These are phyloP conservation scores for Pseudomonodictys pantanalensis DNA, from an alignment of 495 filamentous ascomycete species.

Conservation along the genomic window DNA sequence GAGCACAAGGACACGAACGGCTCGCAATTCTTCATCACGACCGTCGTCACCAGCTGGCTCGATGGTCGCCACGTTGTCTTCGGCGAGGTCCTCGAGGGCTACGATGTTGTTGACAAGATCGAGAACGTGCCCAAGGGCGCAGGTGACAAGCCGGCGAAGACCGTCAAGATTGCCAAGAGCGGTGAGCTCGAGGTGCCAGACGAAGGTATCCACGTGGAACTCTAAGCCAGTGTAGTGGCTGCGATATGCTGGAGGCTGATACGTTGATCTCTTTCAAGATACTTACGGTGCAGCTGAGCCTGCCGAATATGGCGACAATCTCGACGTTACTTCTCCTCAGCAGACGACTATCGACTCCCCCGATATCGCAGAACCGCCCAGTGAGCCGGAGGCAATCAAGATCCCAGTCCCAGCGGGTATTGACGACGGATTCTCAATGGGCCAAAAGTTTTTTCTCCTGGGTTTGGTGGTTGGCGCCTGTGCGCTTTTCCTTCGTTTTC, in stretches of 20 bases:
- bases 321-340: slow-evolving; percentile 40
- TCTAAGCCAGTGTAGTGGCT: slow-evolving; percentile 53
- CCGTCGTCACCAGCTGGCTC: slow-evolving; percentile 68
- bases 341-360: slow-evolving; percentile 12
- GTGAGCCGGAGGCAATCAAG: slow-evolving; percentile 18
- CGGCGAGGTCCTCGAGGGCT: slow-evolving; percentile 61
- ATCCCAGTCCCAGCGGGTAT: neutral
- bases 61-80: slow-evolving; percentile 81
- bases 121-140: slow-evolving; percentile 69
- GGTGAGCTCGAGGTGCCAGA: slow-evolving; percentile 82
- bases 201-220: slow-evolving; percentile 98
- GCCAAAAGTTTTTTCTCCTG: slow-evolving; percentile 47
- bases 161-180: slow-evolving; percentile 89
- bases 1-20: slow-evolving; percentile 98
- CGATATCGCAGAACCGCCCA: slow-evolving; percentile 19
- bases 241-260: slow-evolving; percentile 35
- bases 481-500: slow-evolving; percentile 42
- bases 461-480: slow-evolving; percentile 44
- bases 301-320: slow-evolving; percentile 38
- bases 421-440: slow-evolving; percentile 30
- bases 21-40: slow-evolving; percentile 91
- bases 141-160: slow-evolving; percentile 70
- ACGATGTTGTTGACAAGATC: slow-evolving; percentile 85
- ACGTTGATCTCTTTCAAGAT: slow-evolving; percentile 34
- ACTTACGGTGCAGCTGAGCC: slow-evolving; percentile 38